phyloP scores from a whole-genome alignment of 2,329 filamentous ascomycete species.

The Laburnicola sp. region DNA sequence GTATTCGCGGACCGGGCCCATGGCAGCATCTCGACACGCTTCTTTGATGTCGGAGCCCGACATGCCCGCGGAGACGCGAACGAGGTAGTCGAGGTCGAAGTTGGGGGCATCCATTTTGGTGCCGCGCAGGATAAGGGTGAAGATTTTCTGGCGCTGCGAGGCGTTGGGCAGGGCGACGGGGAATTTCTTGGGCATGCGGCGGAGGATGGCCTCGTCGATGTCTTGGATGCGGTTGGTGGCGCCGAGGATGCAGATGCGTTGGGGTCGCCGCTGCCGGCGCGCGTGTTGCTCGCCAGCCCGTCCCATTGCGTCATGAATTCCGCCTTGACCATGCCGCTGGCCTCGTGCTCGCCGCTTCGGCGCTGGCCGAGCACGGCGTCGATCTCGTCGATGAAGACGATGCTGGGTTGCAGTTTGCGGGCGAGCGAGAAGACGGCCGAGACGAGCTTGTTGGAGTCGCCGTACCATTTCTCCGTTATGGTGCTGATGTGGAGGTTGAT shows the following conservation, averaged over 20 bases:
- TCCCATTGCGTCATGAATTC: constrained; percentile 99
- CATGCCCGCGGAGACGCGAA: constrained; percentile 85
- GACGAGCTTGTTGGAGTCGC: constrained; percentile 96
- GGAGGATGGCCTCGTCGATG: constrained; percentile 94
- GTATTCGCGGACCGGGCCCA: constrained; percentile 88
- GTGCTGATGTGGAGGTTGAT: constrained; percentile 99
- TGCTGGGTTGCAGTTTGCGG: constrained; percentile 88
- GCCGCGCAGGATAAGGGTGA: constrained; percentile 82
- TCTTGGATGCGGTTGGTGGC: constrained; percentile 97
- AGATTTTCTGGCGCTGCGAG: constrained; percentile 78
- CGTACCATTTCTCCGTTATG: constrained; percentile 98
- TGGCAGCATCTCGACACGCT: constrained; percentile 91
- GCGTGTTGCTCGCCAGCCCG: constrained; percentile 81
- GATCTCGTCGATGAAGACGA: constrained; percentile 99
- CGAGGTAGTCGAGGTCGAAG: constrained; percentile 83
- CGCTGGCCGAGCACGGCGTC: constrained; percentile 91
- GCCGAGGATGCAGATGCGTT: constrained; percentile 89
- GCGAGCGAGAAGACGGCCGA: constrained; percentile 94
- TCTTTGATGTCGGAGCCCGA: constrained; percentile 97
- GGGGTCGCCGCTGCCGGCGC: constrained; percentile 65
- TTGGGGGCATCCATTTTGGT: constrained; percentile 77
- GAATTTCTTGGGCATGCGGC: constrained; percentile 98
- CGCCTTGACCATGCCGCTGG: constrained; percentile 98
- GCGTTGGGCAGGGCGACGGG: constrained; percentile 81
- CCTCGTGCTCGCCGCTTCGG: constrained; percentile 91